Percentiles rank a stretch among this genome's conserved stretches.
Conservation (phyloP, 73 alveolate species). For the Uronychia binucleata region DNA sequence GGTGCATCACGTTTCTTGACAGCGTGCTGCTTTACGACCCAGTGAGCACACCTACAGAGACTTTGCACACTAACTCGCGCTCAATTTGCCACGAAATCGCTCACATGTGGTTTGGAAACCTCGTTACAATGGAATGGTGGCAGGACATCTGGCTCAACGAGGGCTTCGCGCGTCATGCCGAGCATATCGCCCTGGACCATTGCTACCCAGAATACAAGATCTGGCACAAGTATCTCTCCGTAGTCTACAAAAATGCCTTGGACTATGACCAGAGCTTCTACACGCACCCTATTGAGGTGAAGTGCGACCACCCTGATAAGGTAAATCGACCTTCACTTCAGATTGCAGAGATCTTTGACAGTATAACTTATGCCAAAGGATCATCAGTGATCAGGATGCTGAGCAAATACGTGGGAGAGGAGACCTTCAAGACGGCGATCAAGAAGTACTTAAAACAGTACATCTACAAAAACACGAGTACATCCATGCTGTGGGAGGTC, state of each 20-base stretch:
- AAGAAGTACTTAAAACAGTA: slow-evolving; percentile 54
- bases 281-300: slow-evolving; percentile 57
- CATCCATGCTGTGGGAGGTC: slow-evolving; percentile 72
- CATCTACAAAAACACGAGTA: slow-evolving; percentile 70
- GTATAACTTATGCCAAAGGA: slow-evolving; percentile 79
- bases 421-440: slow-evolving; percentile 31
- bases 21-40: slow-evolving; percentile 38
- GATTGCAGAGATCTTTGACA: slow-evolving; percentile 66
- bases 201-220: slow-evolving; percentile 66
- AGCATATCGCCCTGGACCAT: slow-evolving; percentile 56
- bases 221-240: slow-evolving; percentile 60
- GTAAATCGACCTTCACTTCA: no score
- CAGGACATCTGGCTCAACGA: slow-evolving; percentile 90
- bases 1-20: slow-evolving; percentile 69
- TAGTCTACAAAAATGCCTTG: slow-evolving; percentile 50
- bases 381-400: slow-evolving; percentile 63
- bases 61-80: slow-evolving; percentile 35
- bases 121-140: slow-evolving; percentile 94
- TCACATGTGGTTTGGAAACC: slow-evolving; percentile 94
- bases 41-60: slow-evolving; percentile 33
- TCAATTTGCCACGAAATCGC: slow-evolving; percentile 82
- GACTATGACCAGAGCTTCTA: slow-evolving; percentile 7
- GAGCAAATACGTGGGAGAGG: slow-evolving; percentile 42
- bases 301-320: slow-evolving; percentile 45
- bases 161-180: slow-evolving; percentile 83